Evolutionary conservation across 177 flowering plant genomes (phyloP).

Genomic region (Vitis hybrid): DNA sequence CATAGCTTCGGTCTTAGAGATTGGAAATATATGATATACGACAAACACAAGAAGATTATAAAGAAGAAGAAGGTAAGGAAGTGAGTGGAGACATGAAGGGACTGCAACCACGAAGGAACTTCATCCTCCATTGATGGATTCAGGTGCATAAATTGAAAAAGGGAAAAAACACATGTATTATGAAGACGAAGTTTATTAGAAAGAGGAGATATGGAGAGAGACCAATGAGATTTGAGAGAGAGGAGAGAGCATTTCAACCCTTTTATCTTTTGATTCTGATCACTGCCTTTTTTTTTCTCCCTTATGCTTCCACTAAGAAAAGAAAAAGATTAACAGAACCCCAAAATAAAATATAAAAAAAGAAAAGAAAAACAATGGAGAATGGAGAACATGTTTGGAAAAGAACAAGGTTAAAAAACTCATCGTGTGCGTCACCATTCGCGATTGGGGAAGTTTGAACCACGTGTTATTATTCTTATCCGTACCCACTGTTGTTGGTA

Average conservation of each 20-base stretch:
- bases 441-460: background rate
- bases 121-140: constrained; percentile 19
- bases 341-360: background rate
- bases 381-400: constrained; percentile 10
- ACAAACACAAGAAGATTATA: background rate
- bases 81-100: background rate
- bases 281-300: too few species aligned
- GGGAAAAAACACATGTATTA: background rate
- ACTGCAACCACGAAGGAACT: constrained; percentile 9
- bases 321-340: background rate
- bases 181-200: background rate
- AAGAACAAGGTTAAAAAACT: background rate
- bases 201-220: background rate
- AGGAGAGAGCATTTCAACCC: background rate
- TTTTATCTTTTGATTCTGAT: background rate
- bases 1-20: constrained; percentile 10
- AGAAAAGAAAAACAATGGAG: background rate
- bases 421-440: constrained; percentile 1
- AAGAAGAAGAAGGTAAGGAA: constrained; percentile 17
- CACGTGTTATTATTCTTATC: constrained; percentile 16
- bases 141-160: too few species aligned
- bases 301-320: background rate
- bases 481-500: background rate
- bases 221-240: background rate
- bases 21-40: background rate